Base-by-base conservation (phyloP, 2,329 filamentous ascomycete genomes). In the Sarocladiaceae sp. region DNA sequence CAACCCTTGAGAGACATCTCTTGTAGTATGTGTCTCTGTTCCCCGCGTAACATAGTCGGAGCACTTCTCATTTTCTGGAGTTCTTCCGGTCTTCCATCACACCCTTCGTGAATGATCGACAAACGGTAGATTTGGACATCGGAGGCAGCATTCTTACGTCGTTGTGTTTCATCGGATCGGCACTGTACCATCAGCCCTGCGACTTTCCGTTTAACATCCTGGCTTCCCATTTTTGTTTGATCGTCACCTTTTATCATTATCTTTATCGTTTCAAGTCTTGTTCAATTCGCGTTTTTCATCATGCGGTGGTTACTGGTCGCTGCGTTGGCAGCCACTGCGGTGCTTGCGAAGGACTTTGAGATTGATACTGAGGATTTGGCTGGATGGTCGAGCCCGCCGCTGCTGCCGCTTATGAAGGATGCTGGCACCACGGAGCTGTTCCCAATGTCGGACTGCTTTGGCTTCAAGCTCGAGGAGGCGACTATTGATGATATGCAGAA, bases 401-500 rank as follows among this genome's bases (percentile, higher is more conserved):
- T 71, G 28, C 61, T 71, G 12, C 71, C 71, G 1, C 58, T 67
- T 3, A 57, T 66, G 52, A 54, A 69, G 39, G 64, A 72, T 64
- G 67, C 63, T 17, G 66, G 65, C 35, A 65, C 71, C 3, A 52
- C 60, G 1, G 55, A 64, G 12, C 59, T 75, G 20, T 88, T 89
- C 59, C 78, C 82, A 2, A 86, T 88, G 84, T 74, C 71, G 1
- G 64, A 63, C 12, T 90, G 87, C 64, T 67, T 78, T 52, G 77
- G 76, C 10, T 75, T 87, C 57, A 69, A 72, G 46, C 71, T 90
- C 15, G 83, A 88, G 65, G 86, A 90, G 63, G 84, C 84, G 15
- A 84, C 80, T 6, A 86, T 90, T 55, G 83, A 87, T 56, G 69
- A 86, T 54, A 76, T 91, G 59, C 85, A 88, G 59, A 60, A 66